Evolutionary conservation across 2,329 filamentous ascomycete genomes (phyloP), one percentile per base, ranked within the genome.

Genomic region (Pseudogymnoascus sp.): DNA sequence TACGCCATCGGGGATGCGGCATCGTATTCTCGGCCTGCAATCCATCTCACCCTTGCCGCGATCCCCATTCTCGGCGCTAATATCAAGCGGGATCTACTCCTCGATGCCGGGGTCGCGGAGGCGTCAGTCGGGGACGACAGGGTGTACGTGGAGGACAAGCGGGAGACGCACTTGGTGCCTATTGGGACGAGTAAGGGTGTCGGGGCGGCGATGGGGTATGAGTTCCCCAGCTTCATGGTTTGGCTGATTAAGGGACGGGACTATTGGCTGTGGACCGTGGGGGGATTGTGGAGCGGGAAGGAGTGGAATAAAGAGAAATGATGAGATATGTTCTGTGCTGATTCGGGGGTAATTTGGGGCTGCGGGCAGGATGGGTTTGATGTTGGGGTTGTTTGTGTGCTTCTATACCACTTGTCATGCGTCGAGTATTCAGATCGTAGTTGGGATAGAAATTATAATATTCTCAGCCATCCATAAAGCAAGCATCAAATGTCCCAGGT

Each of bases 231-330:
- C 59, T 77, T 75, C 26, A 14, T 78, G 43, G 75, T 81, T 0
- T 81, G 79, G 77, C 58, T 78, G 68, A 74, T 81, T 60, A 82
- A 82, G 67, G 78, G 80, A 1, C 70, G 78, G 16, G 78, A 81
- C 64, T 81, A 81, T 64, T 83, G 78, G 78, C 62, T 82, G 29
- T 80, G 78, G 77, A 81, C 77, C 8, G 78, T 76, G 1, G 76
- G 70, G 0, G 67, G 67, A 3, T 62, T 82, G 12, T 83, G 80
- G 81, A 80, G 70, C 69, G 81, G 80, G 14, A 78, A 78, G 62
- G 77, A 81, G 59, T 83, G 79, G 78, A 72, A 69, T 7, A 81
- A 80, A 67, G 76, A 78, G 78, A 76, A 7, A 77, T 80, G 2
- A 81, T 45, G 14, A n/a, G 8, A 12, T 8, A 3, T 4, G 19